These are phyloP conservation scores for Setomelanomma holmii DNA, from an alignment of 2,329 filamentous ascomycete genomes.

Conservation along the genomic window DNA sequence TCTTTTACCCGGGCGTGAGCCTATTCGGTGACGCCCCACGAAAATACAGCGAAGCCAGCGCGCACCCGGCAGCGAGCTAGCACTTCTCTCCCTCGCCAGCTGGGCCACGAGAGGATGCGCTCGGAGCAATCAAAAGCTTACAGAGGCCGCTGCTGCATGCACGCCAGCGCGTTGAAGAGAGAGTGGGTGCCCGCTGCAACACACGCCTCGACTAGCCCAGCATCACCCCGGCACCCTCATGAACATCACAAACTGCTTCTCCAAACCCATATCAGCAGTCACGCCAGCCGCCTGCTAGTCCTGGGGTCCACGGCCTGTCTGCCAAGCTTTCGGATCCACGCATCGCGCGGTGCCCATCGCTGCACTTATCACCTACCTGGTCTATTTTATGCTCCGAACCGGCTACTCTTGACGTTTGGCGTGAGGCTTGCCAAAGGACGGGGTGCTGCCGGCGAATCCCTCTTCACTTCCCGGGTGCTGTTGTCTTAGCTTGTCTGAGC, in stretches of 20 bases:
- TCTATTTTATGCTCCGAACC: constrained; percentile 38
- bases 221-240: constrained; percentile 23
- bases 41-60: constrained; percentile 31
- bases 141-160: constrained; percentile 30
- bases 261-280: constrained; percentile 15
- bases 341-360: constrained; percentile 25
- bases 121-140: constrained; percentile 21
- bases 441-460: constrained; percentile 35
- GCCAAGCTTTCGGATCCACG: constrained; percentile 40
- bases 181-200: constrained; percentile 27
- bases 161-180: constrained; percentile 22
- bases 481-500: constrained; percentile 43
- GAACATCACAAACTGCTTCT: constrained; percentile 21
- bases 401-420: constrained; percentile 34
- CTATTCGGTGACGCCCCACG: constrained; percentile 40
- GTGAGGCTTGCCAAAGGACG: constrained; percentile 42
- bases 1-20: constrained; percentile 42
- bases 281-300: constrained; percentile 23
- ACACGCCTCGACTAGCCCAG: constrained; percentile 32
- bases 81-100: constrained; percentile 17
- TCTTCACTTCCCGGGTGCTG: constrained; percentile 37
- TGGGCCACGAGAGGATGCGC: constrained; percentile 24
- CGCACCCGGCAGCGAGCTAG: constrained; percentile 10
- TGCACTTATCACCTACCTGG: constrained; percentile 30
- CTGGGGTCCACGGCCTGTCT: constrained; percentile 27